Evolutionary conservation across 768 basidiomycete genomes (phyloP), one percentile per base, ranked within the genome.

Genomic region (Amanita molliuscula): DNA sequence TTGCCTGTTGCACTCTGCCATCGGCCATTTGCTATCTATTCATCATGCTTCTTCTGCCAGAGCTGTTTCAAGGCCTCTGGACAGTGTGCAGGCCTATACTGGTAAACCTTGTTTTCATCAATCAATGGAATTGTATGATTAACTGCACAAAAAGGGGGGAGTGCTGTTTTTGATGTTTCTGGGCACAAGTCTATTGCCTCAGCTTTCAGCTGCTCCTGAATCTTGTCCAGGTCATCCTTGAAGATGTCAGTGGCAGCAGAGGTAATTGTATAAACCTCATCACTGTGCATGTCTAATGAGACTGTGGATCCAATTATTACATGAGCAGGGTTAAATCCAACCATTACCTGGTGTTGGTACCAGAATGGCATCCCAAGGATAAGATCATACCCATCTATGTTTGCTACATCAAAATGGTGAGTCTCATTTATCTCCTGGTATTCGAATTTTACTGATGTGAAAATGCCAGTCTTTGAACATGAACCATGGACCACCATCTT

Each of bases 401-500:
- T 75, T 0, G 62, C 62, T 0, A 76, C 56, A 44, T 71, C 61
- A 48, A 72, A 71, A 6, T 48, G 31, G 2, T 61, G 53, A 0
- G 48, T 16, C 10, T 64, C 61, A 6, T 61, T 53, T 1, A 75
- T 66, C 0, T 38, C 20, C 51, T 73, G 67, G 53, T 72, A 75
- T 6, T 55, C 34, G 3, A 74, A 34, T 3, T 56, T 7, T 0
- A 55, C 67, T 3, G 28, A 47, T 0, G 62, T 54, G 0, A 57
- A 42, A 23, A 31, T 59, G 44, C 67, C 73, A 0, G 76, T 58
- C 44, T 66, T 66, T 0, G 69, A 62, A 0, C 64, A 43, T 0
- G 73, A 75, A 0, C 72, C 75, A 28, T 69, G 65, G 0, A 70
- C 66, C 0, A 72, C 73, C 0, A 77, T 54, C 13, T 71, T 67